Conservation (phyloP, 805 yeast genomes). For the Teunomyces tritomae region DNA sequence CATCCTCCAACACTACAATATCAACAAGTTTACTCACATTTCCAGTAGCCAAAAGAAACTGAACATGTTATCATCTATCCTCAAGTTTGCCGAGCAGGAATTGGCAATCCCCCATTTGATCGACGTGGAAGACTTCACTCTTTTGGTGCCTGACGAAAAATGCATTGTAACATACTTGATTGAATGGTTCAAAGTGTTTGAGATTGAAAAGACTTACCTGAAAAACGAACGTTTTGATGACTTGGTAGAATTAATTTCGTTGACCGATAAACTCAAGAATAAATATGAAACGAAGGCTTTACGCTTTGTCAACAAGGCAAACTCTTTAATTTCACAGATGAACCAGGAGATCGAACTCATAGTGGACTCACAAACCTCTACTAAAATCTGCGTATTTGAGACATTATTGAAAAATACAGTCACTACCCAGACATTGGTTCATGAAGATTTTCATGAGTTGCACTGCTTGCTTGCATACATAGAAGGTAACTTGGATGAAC, state of each 20-base stretch:
- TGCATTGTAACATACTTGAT: constrained; percentile 57
- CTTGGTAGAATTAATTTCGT: constrained; percentile 6
- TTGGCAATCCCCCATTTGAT: constrained; percentile 52
- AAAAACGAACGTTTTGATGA: constrained; percentile 6
- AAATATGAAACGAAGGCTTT: constrained; percentile 31
- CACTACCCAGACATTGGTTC: constrained; percentile 11
- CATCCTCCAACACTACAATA: constrained; percentile 26
- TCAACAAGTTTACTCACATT: constrained; percentile 7
- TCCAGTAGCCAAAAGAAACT: constrained; percentile 14
- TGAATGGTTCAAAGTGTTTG: constrained; percentile 52
- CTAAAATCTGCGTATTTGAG: not conserved
- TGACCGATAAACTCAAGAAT: constrained; percentile 21
- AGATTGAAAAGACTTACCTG: constrained; percentile 9
- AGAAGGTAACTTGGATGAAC: constrained; percentile 12
- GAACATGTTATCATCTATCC: constrained; percentile 24
- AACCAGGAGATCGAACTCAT: constrained; percentile 1
- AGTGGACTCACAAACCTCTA: not conserved
- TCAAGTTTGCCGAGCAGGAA: constrained; percentile 37
- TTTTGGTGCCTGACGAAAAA: constrained; percentile 56
- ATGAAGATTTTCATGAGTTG: constrained; percentile 14
- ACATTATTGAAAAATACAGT: not conserved
- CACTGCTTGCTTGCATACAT: constrained; percentile 9
- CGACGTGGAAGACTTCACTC: constrained; percentile 53
- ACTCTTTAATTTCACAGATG: constrained; percentile 3
- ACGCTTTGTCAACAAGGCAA: constrained; percentile 26